Evolutionary conservation across 345 rosid genomes (phyloP).

Genomic region (Salix koriyanagi): DNA sequence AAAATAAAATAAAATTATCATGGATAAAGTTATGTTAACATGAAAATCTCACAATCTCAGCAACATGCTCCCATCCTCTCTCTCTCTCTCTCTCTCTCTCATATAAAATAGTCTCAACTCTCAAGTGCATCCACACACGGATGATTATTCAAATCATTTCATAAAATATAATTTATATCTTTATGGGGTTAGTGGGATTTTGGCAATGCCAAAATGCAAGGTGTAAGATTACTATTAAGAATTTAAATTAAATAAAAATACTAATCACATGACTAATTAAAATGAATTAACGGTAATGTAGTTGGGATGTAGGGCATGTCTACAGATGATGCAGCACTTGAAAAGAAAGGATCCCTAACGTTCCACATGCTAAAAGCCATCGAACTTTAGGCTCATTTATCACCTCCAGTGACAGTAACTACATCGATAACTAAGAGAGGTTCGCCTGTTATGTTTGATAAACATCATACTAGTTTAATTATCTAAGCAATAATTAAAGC

Average conservation of each 20-base stretch:
- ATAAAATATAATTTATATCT: background rate
- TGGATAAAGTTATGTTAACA: too few relatives aligned
- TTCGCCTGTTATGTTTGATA: background rate
- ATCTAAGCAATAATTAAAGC: too few relatives aligned
- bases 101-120: too few relatives aligned
- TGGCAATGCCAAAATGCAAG: background rate
- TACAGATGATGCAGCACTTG: background rate
- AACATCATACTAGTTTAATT: background rate
- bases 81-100: too few relatives aligned
- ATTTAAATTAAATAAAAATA: background rate
- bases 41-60: too few relatives aligned
- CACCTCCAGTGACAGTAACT: too few relatives aligned
- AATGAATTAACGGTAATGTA: background rate
- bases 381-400: background rate
- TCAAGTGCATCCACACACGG: too few relatives aligned
- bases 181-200: background rate
- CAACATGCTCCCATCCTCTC: too few relatives aligned
- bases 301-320: background rate
- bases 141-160: background rate
- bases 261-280: background rate
- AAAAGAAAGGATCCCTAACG: background rate
- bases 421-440: too few relatives aligned
- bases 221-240: background rate
- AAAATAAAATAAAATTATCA: too few relatives aligned
- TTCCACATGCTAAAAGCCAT: conserved; percentile 5